These are phyloP conservation scores for Ogataea siamensis DNA, from an alignment of 805 yeast genomes.

Conservation along the genomic window DNA sequence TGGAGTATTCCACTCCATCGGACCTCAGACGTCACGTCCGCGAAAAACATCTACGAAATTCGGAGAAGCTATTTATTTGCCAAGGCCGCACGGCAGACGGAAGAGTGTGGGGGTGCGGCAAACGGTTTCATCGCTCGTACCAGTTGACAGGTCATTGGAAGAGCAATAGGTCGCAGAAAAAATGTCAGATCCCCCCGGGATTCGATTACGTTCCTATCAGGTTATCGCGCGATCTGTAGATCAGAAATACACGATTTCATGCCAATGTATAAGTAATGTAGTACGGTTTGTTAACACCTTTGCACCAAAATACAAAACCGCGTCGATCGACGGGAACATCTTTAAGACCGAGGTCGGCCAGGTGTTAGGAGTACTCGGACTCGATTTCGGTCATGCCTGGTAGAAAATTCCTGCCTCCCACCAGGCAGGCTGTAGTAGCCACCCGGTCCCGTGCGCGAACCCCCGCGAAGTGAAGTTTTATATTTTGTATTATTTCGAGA, in stretches of 20 bases:
- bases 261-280: too few relatives aligned
- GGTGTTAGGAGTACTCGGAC: conserved; percentile 23
- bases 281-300: too few relatives aligned
- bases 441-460: conserved; percentile 1
- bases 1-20: conserved; percentile 19
- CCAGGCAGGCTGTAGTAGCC: not conserved
- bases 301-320: too few relatives aligned
- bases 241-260: too few relatives aligned
- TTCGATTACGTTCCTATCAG: conserved; percentile 20
- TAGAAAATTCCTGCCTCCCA: not conserved
- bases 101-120: conserved; percentile 22
- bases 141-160: conserved; percentile 25
- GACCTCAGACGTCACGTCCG: conserved; percentile 24
- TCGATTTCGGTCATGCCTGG: conserved; percentile 16
- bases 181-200: conserved; percentile 19
- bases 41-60: conserved; percentile 15
- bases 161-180: conserved; percentile 18
- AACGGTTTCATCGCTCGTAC: conserved; percentile 20
- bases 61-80: conserved; percentile 16
- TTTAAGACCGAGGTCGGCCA: conserved; percentile 23
- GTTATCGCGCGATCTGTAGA: not conserved
- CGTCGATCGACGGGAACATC: conserved; percentile 20
- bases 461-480: not conserved
- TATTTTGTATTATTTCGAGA: conserved; percentile 5
- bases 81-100: conserved; percentile 11